A percentile compares a stretch with the other conserved stretches of the same genome.
phyloP scores from a whole-genome alignment of 2,329 filamentous ascomycete species.

The Trichoderma sp. region DNA sequence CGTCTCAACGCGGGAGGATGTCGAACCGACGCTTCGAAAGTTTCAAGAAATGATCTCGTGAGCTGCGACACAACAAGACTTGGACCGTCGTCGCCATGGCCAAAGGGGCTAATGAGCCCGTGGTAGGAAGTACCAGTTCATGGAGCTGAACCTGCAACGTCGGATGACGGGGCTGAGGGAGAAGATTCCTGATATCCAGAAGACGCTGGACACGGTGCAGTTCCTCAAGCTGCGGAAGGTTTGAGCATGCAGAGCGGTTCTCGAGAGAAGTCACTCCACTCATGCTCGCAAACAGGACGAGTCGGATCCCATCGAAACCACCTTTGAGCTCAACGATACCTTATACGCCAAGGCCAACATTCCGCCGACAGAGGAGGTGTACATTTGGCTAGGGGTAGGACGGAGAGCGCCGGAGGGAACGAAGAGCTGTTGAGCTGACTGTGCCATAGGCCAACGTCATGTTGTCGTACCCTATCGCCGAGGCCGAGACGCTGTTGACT shows the following conservation, averaged over 20 bases:
- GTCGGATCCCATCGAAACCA: conserved; percentile 78
- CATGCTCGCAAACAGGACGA: conserved; percentile 45
- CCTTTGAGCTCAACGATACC: conserved; percentile 95
- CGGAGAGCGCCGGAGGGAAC: neutral
- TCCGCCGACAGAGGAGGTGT: conserved; percentile 84
- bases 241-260: conserved; percentile 27
- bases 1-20: conserved; percentile 74
- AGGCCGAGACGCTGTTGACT: conserved; percentile 77
- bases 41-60: conserved; percentile 96
- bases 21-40: conserved; percentile 76
- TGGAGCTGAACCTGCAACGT: conserved; percentile 91
- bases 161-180: conserved; percentile 80
- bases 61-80: conserved; percentile 35
- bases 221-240: conserved; percentile 81
- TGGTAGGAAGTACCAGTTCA: conserved; percentile 95
- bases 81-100: conserved; percentile 1
- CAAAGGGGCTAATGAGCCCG: conserved; percentile 29
- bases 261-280: conserved; percentile 25
- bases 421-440: conserved; percentile 19
- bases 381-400: conserved; percentile 87
- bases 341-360: conserved; percentile 87
- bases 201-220: conserved; percentile 87
- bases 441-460: conserved; percentile 82
- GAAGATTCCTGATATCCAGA: conserved; percentile 96
- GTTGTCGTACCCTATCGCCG: conserved; percentile 88